Evolutionary conservation across 345 rosid genomes (phyloP).

Genomic region (Aurinia saxatilis): DNA sequence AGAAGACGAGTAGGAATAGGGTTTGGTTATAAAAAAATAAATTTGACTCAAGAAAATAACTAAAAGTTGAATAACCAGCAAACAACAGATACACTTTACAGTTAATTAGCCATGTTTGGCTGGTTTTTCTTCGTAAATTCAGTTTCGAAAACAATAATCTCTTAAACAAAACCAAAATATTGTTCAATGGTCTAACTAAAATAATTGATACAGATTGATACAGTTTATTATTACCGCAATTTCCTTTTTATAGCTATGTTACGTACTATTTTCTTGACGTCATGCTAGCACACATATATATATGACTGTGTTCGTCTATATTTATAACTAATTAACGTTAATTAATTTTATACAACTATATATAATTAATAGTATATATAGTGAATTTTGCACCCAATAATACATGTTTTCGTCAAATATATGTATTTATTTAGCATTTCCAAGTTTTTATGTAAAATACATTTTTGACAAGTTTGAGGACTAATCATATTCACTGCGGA

Average conservation of each 20-base stretch:
- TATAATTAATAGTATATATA: too few relatives aligned
- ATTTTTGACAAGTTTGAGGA: too few relatives aligned
- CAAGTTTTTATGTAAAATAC: neutral
- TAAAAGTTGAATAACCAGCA: conserved; percentile 3
- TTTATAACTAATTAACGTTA: neutral
- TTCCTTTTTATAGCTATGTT: conserved; percentile 4
- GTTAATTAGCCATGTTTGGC: neutral
- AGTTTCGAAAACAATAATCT: too few relatives aligned
- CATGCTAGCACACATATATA: neutral
- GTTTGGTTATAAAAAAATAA: neutral
- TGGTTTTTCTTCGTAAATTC: neutral
- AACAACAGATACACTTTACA: neutral
- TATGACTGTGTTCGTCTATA: too few relatives aligned
- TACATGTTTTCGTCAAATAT: neutral
- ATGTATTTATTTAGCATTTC: neutral
- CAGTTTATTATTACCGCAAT: too few relatives aligned
- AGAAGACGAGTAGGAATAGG: neutral
- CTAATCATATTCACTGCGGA: too few relatives aligned
- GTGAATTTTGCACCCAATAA: neutral
- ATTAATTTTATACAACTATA: too few relatives aligned
- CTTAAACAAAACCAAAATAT: too few relatives aligned
- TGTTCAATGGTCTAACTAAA: too few relatives aligned
- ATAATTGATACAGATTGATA: too few relatives aligned
- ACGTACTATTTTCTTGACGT: neutral
- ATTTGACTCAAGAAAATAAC: conserved; percentile 2